phyloP scores from a whole-genome alignment of 2,329 filamentous ascomycete genomes.

The Epichloe scottii region DNA sequence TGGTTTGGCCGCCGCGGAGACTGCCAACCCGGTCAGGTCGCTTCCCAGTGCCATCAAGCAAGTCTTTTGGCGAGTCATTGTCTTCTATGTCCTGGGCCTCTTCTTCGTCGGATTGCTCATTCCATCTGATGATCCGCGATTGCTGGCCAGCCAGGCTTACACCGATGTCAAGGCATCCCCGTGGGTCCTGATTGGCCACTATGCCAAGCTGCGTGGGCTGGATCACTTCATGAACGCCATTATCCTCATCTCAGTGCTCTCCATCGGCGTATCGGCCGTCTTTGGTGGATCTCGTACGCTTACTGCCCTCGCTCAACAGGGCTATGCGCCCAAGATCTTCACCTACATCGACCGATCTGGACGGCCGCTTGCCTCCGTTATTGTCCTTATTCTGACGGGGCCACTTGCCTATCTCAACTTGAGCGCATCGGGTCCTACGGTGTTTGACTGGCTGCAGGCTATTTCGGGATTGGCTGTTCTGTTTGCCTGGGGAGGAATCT shows the following conservation, averaged over 20 bases:
- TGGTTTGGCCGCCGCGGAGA: constrained; percentile 58
- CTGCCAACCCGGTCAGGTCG: constrained; percentile 52
- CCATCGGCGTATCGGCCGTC: constrained; percentile 40
- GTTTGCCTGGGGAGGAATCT: constrained; percentile 56
- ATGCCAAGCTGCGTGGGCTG: constrained; percentile 34
- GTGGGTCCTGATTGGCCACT: constrained; percentile 36
- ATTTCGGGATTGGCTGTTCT: constrained; percentile 50
- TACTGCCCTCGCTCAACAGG: constrained; percentile 41
- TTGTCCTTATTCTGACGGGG: constrained; percentile 32
- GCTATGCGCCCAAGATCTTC: constrained; percentile 41
- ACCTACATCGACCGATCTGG: constrained; percentile 41
- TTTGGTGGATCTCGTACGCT: constrained; percentile 44
- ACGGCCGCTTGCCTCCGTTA: constrained; percentile 35
- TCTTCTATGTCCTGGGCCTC: constrained; percentile 38
- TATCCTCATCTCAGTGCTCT: constrained; percentile 41
- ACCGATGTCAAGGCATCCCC: constrained; percentile 29
- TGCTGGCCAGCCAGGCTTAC: constrained; percentile 34
- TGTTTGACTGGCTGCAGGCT: constrained; percentile 54
- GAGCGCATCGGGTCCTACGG: constrained; percentile 30
- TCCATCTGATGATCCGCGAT: constrained; percentile 27
- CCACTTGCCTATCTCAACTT: constrained; percentile 35
- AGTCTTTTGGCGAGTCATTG: constrained; percentile 42
- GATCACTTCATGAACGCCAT: constrained; percentile 41
- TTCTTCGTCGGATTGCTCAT: constrained; percentile 35
- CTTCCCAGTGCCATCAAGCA: constrained; percentile 73